These are phyloP conservation scores for Stellera chamaejasme DNA, from an alignment of 345 rosid species.

Conservation along the genomic window DNA sequence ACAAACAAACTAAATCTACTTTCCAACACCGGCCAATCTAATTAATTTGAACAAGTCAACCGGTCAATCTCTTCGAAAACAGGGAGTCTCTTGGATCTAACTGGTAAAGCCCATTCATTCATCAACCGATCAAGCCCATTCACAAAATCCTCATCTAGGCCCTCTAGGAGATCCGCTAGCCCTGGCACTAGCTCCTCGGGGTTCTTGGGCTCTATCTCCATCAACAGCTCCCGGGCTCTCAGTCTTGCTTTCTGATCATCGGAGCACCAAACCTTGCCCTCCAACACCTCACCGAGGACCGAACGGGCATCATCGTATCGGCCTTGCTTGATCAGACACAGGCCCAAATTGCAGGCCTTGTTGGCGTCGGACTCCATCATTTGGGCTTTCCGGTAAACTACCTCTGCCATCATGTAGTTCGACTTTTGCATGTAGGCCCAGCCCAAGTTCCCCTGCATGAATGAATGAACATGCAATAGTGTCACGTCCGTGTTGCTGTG, in stretches of 20 bases:
- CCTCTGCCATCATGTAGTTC: conserved; percentile 79
- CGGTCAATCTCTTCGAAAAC: conserved; percentile 82
- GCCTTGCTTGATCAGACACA: conserved; percentile 63
- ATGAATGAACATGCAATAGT: no score
- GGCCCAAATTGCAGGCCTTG: conserved; percentile 75
- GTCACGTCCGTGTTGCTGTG: not conserved
- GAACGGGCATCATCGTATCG: conserved; percentile 47
- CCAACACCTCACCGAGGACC: conserved; percentile 33
- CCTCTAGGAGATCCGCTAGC: conserved; percentile 21
- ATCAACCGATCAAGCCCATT: conserved; percentile 43
- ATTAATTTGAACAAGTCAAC: conserved; percentile 30
- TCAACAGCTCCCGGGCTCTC: conserved; percentile 47
- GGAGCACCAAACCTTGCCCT: conserved; percentile 43
- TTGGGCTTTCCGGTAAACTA: conserved; percentile 69
- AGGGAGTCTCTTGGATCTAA: conserved; percentile 73
- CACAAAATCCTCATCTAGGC: conserved; percentile 48
- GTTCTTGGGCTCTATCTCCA: conserved; percentile 30
- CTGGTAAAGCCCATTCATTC: conserved; percentile 35
- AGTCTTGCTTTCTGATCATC: conserved; percentile 41
- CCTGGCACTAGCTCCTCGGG: conserved; percentile 6
- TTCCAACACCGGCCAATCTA: no score
- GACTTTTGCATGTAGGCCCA: conserved; percentile 97
- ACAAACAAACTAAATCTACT: no score
- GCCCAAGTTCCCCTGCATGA: conserved; percentile 82
- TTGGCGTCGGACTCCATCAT: conserved; percentile 85